Evolutionary conservation across 257 asterid species (phyloP), one percentile per base, ranked within the genome.

Genomic region (Solanum chiquidenum): DNA sequence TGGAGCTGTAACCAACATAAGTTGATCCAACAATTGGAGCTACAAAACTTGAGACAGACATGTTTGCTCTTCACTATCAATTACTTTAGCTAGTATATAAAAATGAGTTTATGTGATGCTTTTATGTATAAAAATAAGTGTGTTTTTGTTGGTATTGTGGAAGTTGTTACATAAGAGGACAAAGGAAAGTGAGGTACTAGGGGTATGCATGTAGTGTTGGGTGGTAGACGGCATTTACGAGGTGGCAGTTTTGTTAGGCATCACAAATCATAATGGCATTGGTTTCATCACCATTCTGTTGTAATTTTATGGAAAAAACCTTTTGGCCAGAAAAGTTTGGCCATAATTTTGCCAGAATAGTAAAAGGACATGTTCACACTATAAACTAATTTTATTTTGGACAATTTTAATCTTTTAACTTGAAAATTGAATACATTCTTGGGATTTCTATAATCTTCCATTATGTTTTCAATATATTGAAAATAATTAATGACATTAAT

Each of bases 1-100:
- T 89, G 4, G 87, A 40, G 77, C 69, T 38, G 33, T 86, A 52
- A 16, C 87, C 90, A 66, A 55, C 52, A 34, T n/a, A 75, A 87
- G 58, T 91, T 21, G 91, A 87, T 64, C 91, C 90, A 75, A 82
- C 90, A 89, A 79, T 79, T 72, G 86, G 74, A 86, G 89, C 71
- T 64, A 91, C 77, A 89, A 93, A 87, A 16, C 86, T 75, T 86
- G 90, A 62, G 44, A 83, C 84, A 31, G 95, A 87, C 95, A 93
- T 90, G 82, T 62, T 89, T 29, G 16, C 79, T 66, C 44, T 44
- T 74, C 68, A 60, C 64, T 34, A 14, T 44, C 38, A 20, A 40
- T 1, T 18, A 55, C 64, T 55, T 55, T 55, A 55, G 64, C 4
- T 16, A 16, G 13, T 23, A 23, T 60, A 60, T 23, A 9, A 62